Evolutionary conservation across 1,284 basidiomycete species (phyloP).

Genomic region (Austroboletus rostrupii): DNA sequence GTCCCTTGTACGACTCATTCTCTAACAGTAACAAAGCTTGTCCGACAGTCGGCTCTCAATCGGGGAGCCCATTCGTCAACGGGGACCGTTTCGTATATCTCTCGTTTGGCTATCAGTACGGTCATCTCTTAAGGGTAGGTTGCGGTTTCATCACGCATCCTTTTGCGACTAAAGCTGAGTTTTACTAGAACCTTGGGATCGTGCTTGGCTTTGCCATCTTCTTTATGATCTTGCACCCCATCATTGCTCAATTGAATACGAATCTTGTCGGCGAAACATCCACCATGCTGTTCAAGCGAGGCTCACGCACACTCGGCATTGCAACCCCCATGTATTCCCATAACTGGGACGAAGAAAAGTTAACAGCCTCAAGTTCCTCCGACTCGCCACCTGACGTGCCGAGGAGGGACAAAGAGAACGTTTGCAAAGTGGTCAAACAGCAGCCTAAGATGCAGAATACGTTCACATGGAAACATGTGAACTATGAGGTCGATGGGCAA

Average conservation of each 20-base stretch:
- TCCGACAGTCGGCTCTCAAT: conserved; percentile 39
- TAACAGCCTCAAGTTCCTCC: conserved; percentile 11
- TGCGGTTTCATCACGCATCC: neutral
- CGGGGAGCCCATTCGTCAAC: conserved; percentile 19
- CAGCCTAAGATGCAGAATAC: conserved; percentile 29
- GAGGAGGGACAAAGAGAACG: conserved; percentile 7
- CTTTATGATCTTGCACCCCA: conserved; percentile 46
- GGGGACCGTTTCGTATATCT: conserved; percentile 37
- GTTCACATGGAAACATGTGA: conserved; percentile 63
- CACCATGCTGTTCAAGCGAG: conserved; percentile 43
- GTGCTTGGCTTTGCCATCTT: conserved; percentile 47
- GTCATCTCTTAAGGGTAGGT: conserved; percentile 66
- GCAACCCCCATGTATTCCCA: neutral
- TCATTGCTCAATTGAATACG: conserved; percentile 49
- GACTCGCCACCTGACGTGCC: conserved; percentile 29
- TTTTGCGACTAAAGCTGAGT: conserved; percentile 22
- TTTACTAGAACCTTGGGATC: conserved; percentile 55
- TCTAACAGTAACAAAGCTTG: conserved; percentile 57
- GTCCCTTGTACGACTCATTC: conserved; percentile 52
- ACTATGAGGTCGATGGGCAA: conserved; percentile 58
- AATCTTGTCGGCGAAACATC: conserved; percentile 28
- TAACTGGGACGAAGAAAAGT: conserved; percentile 28
- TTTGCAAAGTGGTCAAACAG: conserved; percentile 6
- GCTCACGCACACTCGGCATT: conserved; percentile 23
- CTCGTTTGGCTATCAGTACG: conserved; percentile 60